Evolutionary conservation across 495 filamentous ascomycete genomes (phyloP).

Genomic region (Clavariopsis aquatica): DNA sequence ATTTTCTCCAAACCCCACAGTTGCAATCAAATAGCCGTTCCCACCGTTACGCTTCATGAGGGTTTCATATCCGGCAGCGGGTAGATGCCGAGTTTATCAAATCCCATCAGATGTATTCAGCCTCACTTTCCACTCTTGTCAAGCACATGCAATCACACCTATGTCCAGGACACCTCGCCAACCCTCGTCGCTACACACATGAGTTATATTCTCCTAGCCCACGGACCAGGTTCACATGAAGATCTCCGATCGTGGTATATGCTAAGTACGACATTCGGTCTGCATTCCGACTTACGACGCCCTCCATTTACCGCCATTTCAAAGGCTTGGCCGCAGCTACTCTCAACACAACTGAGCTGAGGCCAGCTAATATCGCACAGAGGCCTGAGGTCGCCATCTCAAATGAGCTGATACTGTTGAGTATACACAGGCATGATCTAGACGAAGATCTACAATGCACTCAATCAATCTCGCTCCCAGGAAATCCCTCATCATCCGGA

Average conservation of each 20-base stretch:
- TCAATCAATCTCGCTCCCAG: background rate
- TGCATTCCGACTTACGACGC: background rate
- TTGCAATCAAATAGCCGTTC: constrained; percentile 7
- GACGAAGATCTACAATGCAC: background rate
- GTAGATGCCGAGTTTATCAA: background rate
- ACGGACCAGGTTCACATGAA: constrained; percentile 6
- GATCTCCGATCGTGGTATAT: constrained; percentile 18
- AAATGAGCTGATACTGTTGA: background rate
- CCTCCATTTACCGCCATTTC: constrained; percentile 1
- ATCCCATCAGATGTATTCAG: background rate
- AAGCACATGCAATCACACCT: background rate
- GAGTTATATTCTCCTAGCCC: constrained; percentile 8
- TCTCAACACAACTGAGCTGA: background rate
- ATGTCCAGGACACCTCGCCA: background rate
- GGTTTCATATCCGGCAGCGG: background rate
- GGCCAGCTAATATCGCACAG: constrained; percentile 5
- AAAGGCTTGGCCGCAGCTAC: background rate
- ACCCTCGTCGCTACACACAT: constrained; percentile 3
- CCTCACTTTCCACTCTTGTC: background rate
- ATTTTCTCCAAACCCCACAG: constrained; percentile 14
- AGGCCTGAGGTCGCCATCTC: background rate
- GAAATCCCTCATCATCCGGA: background rate
- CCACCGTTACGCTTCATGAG: background rate
- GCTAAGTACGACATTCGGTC: background rate
- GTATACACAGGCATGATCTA: constrained; percentile 1